Evolutionary conservation across 116 monocot genomes (phyloP).

Genomic region (Cymodocea nodosa): DNA sequence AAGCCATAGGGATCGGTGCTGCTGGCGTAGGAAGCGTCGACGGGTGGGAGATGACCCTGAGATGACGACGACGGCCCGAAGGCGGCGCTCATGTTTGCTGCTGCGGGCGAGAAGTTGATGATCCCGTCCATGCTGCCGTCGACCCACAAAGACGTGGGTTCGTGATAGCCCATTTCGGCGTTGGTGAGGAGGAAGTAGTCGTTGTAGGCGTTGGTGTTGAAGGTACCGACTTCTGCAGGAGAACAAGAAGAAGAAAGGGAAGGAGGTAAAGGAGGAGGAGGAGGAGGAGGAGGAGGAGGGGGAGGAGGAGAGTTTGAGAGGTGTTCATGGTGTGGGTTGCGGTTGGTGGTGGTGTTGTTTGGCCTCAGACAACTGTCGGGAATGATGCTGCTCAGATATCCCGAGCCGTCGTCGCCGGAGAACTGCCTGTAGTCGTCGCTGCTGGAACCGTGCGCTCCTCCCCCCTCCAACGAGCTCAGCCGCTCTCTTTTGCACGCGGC

Average conservation of each 20-base stretch:
- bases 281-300: neutral
- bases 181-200: neutral
- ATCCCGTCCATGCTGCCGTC: neutral
- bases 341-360: neutral
- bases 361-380: constrained; percentile 6
- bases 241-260: neutral
- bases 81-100: neutral
- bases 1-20: neutral
- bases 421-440: neutral
- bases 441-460: neutral
- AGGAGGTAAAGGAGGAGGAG: neutral
- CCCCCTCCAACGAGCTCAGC: neutral
- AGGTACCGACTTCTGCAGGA: neutral
- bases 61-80: constrained; percentile 2
- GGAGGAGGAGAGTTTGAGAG: neutral
- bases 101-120: neutral
- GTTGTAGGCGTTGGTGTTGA: neutral
- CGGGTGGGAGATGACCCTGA: neutral
- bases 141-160: neutral
- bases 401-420: constrained; percentile 8
- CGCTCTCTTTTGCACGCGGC: neutral
- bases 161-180: too few species aligned
- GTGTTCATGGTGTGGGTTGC: neutral
- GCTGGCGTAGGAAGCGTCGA: neutral
- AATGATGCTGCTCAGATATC: constrained; percentile 7